A percentile compares a stretch with the other conserved stretches of the same genome.
Conservation (phyloP, 192 early-diverging fungal genomes). For the Gonapodya prolifera region DNA sequence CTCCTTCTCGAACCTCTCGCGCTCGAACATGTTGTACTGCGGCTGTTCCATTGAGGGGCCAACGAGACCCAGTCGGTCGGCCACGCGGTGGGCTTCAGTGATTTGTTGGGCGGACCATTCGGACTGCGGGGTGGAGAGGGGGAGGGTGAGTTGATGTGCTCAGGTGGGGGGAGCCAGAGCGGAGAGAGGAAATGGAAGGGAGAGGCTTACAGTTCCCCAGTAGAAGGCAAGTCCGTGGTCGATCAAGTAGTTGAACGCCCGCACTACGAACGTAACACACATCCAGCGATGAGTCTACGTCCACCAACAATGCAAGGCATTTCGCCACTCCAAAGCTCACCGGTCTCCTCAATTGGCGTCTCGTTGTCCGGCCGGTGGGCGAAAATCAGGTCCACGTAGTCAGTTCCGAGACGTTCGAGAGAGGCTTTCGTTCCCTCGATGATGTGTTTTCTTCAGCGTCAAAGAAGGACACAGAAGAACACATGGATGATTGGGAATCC, state of each 20-base stretch:
- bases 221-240: slow-evolving; percentile 60
- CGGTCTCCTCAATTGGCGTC: not conserved
- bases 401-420: slow-evolving; percentile 56
- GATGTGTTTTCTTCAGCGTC: slow-evolving; percentile 68
- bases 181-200: not conserved
- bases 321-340: too few relatives aligned
- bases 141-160: slow-evolving; percentile 46
- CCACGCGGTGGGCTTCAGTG: slow-evolving; percentile 56
- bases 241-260: slow-evolving; percentile 71
- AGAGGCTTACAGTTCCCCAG: not conserved
- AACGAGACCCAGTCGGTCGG: slow-evolving; percentile 52
- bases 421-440: slow-evolving; percentile 66
- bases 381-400: slow-evolving; percentile 48
- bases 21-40: slow-evolving; percentile 79
- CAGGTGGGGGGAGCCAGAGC: too few relatives aligned
- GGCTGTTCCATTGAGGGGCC: slow-evolving; percentile 57
- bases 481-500: too few relatives aligned
- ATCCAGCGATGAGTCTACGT: slow-evolving; percentile 55
- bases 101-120: slow-evolving; percentile 74
- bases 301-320: too few relatives aligned
- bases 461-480: too few relatives aligned
- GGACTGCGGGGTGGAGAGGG: slow-evolving; percentile 23
- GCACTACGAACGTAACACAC: too few relatives aligned
- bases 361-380: slow-evolving; percentile 65
- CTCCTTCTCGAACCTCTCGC: slow-evolving; percentile 60